Conservation (phyloP, 2,329 filamentous ascomycete species). For the Phoma sp. region DNA sequence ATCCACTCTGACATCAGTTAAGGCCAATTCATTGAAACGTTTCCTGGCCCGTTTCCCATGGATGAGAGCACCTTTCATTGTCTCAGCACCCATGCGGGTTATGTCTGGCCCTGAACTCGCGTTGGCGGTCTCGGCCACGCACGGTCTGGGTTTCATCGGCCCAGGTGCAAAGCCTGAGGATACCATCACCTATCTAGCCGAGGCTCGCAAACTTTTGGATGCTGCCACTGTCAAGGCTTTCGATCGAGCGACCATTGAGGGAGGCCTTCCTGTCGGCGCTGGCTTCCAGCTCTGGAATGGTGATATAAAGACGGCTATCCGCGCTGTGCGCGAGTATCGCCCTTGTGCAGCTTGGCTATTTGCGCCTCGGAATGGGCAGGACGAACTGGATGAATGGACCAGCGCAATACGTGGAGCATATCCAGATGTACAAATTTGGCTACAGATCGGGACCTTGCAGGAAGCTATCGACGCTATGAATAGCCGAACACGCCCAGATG, state of each 20-base stretch:
- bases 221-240: neutral
- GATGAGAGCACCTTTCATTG: conserved; percentile 61
- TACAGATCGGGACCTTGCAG: conserved; percentile 65
- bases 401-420: conserved; percentile 37
- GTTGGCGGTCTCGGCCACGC: conserved; percentile 61
- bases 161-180: conserved; percentile 45
- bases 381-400: conserved; percentile 43
- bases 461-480: conserved; percentile 58
- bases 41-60: conserved; percentile 52
- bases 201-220: neutral
- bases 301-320: conserved; percentile 41
- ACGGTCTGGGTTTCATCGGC: conserved; percentile 50
- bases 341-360: conserved; percentile 70
- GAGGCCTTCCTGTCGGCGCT: neutral
- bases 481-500: conserved; percentile 57
- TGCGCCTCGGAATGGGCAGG: conserved; percentile 55
- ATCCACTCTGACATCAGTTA: neutral
- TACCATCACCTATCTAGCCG: conserved; percentile 25
- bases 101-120: conserved; percentile 63
- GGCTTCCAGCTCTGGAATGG: conserved; percentile 1
- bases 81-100: conserved; percentile 69
- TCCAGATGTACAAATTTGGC: conserved; percentile 56
- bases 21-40: neutral
- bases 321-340: conserved; percentile 58
- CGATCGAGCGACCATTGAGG: too few relatives aligned